Percentiles rank a stretch among this genome's conserved stretches.
Conservation (phyloP, 2,329 filamentous ascomycete species). For the Tolypocladium inflatum region DNA sequence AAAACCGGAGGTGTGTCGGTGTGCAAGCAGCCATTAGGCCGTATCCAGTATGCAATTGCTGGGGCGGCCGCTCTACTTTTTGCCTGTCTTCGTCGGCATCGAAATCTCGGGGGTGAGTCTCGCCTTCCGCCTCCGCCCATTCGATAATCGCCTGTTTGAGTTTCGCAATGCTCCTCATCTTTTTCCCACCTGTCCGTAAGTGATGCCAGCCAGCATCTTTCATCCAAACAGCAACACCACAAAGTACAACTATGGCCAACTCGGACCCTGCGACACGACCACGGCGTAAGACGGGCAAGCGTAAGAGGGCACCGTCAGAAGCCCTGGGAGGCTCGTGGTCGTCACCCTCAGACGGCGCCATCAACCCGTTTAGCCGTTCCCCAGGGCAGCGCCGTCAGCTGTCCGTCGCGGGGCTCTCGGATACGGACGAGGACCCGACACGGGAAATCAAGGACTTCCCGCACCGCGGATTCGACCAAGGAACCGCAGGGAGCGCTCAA, state of each 20-base stretch:
- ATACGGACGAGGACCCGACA: slow-evolving; percentile 34
- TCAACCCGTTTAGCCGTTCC: slow-evolving; percentile 47
- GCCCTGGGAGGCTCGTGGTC: not conserved
- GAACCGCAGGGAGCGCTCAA: not conserved
- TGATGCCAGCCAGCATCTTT: not conserved
- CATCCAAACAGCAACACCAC: not conserved
- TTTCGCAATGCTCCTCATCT: not conserved
- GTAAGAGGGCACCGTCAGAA: not conserved
- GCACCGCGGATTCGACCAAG: slow-evolving; percentile 27
- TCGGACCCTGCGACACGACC: not conserved
- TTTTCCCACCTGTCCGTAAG: not conserved
- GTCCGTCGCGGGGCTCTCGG: slow-evolving; percentile 39
- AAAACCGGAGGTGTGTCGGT: not conserved
- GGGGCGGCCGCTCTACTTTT: no score
- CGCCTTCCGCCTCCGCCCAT: no score
- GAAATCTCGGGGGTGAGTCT: not conserved
- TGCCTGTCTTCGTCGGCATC: not conserved
- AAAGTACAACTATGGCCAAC: not conserved
- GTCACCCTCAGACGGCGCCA: slow-evolving; percentile 22
- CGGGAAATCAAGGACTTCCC: slow-evolving; percentile 36
- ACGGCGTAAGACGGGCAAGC: not conserved
- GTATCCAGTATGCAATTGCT: no score
- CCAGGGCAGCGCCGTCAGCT: slow-evolving; percentile 44
- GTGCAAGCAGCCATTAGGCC: not conserved
- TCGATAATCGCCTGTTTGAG: not conserved